Evolutionary conservation across 2,329 filamentous ascomycete genomes (phyloP), one percentile per base, ranked within the genome.

Genomic region (Dactylellina leptospora): DNA sequence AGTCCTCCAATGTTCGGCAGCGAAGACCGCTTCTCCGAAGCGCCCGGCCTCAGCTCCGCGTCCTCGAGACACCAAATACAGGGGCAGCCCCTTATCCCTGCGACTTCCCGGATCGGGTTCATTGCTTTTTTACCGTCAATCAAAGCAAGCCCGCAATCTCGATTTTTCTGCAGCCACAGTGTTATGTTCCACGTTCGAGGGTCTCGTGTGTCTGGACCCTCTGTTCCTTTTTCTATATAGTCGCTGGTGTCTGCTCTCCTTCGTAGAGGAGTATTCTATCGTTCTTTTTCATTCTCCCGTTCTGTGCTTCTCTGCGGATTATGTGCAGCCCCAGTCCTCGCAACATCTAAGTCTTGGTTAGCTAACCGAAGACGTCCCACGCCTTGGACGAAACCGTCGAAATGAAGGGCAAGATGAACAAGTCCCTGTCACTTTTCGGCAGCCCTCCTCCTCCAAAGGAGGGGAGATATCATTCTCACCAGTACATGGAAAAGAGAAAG

Each of bases 361-460:
- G 9, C 11, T 27, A 30, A 30, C 45, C 13, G 28, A 54, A 28
- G 16, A 25, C 11, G 38, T 20, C 13, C 36, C 20, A 45, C 18
- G 50, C 28, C 18, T 20, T 45, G n/a, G 22, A 53, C 36, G 8
- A 44, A 44, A 42, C 30, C 50, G 51, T 16, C 66, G 51, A 44
- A 25, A 71, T 71, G 66, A 71, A 71, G 58, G 66, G 66, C 58
- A 71, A 62, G 16, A 71, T 71, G 66, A 62, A 51, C 22, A 71
- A 63, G 50, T 59, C 66, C n/a, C 30, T 71, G 27, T 62, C 56
- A 16, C 58, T 71, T 20, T 71, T 71, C 45, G 54, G 58, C 30
- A 71, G 66, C 45, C 66, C 66, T 10, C 66, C 66, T 8, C 66
- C 66, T 28, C 66, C 66, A 1, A 71, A 71, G n/a, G 66, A 71